Evolutionary conservation across 352 stramenopile genomes (phyloP), one percentile per base, ranked within the genome.

Genomic region (Globisporangium takayamanum): DNA sequence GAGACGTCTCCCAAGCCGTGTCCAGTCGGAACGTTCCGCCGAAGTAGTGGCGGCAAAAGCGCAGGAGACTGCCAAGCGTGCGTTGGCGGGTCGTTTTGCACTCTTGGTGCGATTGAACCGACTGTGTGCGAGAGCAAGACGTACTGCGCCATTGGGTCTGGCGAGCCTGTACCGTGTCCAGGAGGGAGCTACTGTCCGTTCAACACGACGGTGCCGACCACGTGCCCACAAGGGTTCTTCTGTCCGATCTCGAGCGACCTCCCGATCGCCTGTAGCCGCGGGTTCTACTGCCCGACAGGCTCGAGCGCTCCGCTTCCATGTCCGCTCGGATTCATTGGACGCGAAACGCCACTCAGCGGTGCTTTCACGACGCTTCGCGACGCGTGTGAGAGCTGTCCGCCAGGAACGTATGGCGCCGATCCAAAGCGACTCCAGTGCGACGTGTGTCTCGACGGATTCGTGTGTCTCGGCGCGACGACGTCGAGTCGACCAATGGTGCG

Each of bases 381-480:
- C 5, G 74, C 84, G 0, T 97, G 89, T 51, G 73, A 92, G 51
- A 37, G 68, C 7, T 97, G 89, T 65, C 80, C 85, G 28, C 57
- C 71, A 14, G 88, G 91, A 22, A 96, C 66, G 0, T 93, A 88
- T 53, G 88, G 89, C 20, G 70, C 84, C 12, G 89, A 97, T 45
- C 69, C 80, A 5, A 82, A 91, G 54, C 87, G 90, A 48, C 78
- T 80, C 2, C 68, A 55, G 18, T 97, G 92, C 50, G 71, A 77
- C 0, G 48, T 63, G 5, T 96, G 92, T 61, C 55, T 78, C 1
- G 72, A 85, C 64, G 90, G 91, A 2, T 97, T 84, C 61, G 84
- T 97, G 7, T 98, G 89, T 65, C 63, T 95, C 5, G 79, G 78
- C 15, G 82, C 59, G 2, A 93, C 85, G 0, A 82, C 68, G 5